phyloP scores from a whole-genome alignment of 163 green algal genomes.

The Scenedesmus sp. region DNA sequence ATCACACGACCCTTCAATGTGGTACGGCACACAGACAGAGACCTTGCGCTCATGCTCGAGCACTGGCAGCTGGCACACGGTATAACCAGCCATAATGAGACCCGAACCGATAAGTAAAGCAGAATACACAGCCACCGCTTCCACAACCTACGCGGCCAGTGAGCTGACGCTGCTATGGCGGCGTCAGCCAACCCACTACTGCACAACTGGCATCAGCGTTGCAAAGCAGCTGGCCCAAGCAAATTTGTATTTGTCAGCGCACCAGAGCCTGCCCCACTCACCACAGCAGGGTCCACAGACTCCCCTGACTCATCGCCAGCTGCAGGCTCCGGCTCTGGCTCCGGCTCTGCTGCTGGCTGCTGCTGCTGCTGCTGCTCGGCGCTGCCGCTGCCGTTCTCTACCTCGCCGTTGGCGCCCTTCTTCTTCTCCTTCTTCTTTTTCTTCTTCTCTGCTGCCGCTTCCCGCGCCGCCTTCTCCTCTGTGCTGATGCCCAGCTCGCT shows the following conservation, averaged over 20 bases:
- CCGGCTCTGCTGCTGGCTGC: slow-evolving; percentile 28
- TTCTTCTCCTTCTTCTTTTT: slow-evolving; percentile 67
- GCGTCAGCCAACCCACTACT: no score
- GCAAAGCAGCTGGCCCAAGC: not conserved
- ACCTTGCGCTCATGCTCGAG: not conserved
- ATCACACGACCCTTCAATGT: not conserved
- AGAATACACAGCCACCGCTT: no score
- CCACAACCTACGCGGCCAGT: no score
- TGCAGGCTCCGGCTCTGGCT: slow-evolving; percentile 37
- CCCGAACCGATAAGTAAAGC: no score
- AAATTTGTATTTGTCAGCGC: not conserved
- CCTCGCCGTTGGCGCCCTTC: slow-evolving; percentile 54
- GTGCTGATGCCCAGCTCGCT: slow-evolving; percentile 73
- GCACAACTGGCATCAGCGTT: not conserved
- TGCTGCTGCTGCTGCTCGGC: slow-evolving; percentile 46
- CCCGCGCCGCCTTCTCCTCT: slow-evolving; percentile 33
- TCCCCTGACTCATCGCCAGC: slow-evolving; percentile 29
- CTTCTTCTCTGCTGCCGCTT: slow-evolving; percentile 55
- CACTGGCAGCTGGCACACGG: no score
- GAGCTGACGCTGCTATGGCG: no score
- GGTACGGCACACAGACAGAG: not conserved
- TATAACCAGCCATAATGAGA: no score
- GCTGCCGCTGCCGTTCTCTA: slow-evolving; percentile 44
- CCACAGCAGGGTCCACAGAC: slow-evolving; percentile 48
- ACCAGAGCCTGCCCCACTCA: not conserved